Conservation (phyloP, 1,139 yeast genomes). For the Debaryomycetaceae sp. region DNA sequence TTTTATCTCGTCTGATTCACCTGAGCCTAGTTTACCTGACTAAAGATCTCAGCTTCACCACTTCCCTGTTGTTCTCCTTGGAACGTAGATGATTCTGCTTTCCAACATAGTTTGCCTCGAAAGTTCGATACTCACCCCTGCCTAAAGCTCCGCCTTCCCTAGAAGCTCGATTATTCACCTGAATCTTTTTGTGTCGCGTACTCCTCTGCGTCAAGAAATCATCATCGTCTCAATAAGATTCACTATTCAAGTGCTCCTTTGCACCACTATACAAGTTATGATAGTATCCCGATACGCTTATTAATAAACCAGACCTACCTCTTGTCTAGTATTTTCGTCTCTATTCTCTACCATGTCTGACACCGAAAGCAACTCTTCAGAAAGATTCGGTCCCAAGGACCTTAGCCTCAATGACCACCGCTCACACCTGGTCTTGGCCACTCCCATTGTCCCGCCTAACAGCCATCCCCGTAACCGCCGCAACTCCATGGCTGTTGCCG, state of each 20-base stretch:
- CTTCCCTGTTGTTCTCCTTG: no score
- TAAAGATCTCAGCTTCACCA: no score
- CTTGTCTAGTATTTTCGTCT: no score
- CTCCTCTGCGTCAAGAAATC: no score
- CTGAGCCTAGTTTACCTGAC: not conserved
- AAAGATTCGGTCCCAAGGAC: conserved; percentile 28
- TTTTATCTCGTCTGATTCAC: not conserved
- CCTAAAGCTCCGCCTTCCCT: no score
- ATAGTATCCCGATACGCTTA: not conserved
- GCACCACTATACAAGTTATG: not conserved
- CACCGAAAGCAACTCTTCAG: conserved; percentile 30
- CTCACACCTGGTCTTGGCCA: conserved; percentile 35
- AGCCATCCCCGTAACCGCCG: not conserved
- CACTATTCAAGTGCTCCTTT: no score
- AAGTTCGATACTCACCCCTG: no score
- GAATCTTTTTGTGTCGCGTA: no score
- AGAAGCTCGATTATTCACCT: no score
- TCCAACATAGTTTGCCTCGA: no score
- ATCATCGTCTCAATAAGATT: no score
- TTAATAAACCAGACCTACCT: not conserved
- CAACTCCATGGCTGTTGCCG: not conserved
- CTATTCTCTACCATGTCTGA: conserved; percentile 38
- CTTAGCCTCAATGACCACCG: conserved; percentile 49
- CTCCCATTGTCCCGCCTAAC: conserved; percentile 8
- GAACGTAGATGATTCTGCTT: no score